phyloP scores from a whole-genome alignment of 352 stramenopile species.

The Albugo laibachii region DNA sequence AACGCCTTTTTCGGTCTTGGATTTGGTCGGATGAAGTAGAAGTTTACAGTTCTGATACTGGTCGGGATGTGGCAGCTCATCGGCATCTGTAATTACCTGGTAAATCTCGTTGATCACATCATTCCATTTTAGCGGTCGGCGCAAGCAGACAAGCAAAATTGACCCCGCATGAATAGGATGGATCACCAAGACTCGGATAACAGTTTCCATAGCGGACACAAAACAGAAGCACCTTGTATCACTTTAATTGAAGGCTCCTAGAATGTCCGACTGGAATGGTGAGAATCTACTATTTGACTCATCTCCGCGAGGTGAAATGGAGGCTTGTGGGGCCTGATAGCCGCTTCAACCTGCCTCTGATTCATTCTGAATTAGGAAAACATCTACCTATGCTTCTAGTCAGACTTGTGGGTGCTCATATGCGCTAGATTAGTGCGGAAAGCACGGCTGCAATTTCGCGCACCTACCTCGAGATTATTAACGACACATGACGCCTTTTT shows the following conservation, averaged over 20 bases:
- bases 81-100: constrained; percentile 61
- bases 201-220: constrained; percentile 23
- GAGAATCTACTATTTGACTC: too few species aligned
- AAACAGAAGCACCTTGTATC: neutral
- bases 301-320: too few species aligned
- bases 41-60: constrained; percentile 50
- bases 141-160: constrained; percentile 61
- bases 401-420: too few species aligned
- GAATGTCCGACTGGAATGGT: too few species aligned
- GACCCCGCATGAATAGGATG: constrained; percentile 31
- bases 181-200: constrained; percentile 67
- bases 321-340: too few species aligned
- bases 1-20: constrained; percentile 56
- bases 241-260: too few species aligned
- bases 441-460: too few species aligned
- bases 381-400: too few species aligned
- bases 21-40: constrained; percentile 63
- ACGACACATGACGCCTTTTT: neutral
- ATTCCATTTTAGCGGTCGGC: constrained; percentile 57
- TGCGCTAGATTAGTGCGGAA: too few species aligned
- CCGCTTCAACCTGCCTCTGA: too few species aligned
- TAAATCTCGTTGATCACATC: constrained; percentile 62
- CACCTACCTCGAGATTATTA: too few species aligned
- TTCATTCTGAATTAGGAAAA: too few species aligned
- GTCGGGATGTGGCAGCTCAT: constrained; percentile 38